Evolutionary conservation across 2,329 filamentous ascomycete species (phyloP).

Genomic region (Microsporum audouinii): DNA sequence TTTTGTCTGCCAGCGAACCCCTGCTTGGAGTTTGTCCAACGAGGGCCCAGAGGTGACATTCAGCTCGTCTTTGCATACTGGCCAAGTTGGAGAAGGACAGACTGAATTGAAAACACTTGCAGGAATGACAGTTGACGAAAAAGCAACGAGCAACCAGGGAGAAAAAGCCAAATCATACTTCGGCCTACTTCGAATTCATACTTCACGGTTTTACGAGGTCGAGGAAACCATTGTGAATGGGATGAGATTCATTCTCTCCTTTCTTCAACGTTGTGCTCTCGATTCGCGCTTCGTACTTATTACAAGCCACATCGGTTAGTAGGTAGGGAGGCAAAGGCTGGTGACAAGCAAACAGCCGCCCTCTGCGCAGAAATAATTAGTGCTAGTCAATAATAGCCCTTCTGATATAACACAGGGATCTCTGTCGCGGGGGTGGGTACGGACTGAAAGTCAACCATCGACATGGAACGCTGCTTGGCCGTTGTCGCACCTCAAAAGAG

Average conservation of each 20-base stretch:
- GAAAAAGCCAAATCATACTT: background rate
- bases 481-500: background rate
- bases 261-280: background rate
- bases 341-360: background rate
- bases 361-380: constrained; percentile 2
- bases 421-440: constrained; percentile 1
- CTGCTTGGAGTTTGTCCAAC: background rate
- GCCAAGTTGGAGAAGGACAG: background rate
- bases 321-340: background rate
- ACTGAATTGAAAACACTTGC: background rate
- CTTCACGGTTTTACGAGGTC: background rate
- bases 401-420: background rate
- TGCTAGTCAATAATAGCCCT: background rate
- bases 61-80: background rate
- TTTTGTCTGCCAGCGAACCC: background rate
- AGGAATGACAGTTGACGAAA: constrained; percentile 1
- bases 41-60: background rate
- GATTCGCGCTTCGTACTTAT: background rate
- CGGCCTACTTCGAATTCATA: background rate
- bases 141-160: background rate
- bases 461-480: constrained; percentile 5
- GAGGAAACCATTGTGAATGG: background rate
- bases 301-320: background rate
- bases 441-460: background rate
- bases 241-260: background rate